A percentile compares a stretch with the other conserved stretches of the same genome.
Evolutionary conservation across 2,329 filamentous ascomycete species (phyloP).

Genomic region (Celoporthe dispersa): DNA sequence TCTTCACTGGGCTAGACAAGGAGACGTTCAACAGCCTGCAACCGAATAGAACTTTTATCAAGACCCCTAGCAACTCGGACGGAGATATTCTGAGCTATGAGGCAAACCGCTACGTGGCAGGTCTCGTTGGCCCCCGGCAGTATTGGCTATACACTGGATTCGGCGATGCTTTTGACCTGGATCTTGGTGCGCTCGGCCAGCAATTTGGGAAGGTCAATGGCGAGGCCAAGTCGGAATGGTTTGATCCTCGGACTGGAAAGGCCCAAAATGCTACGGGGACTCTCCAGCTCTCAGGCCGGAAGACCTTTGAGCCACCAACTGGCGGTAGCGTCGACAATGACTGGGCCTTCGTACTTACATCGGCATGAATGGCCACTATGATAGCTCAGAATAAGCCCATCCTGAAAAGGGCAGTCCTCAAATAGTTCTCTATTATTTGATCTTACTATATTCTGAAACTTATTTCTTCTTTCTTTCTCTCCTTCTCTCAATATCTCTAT

Average conservation of each 20-base stretch:
- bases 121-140: not conserved
- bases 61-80: not conserved
- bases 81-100: not conserved
- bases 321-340: constrained; percentile 8
- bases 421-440: not conserved
- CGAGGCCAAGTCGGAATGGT: not conserved
- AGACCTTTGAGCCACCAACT: constrained; percentile 12
- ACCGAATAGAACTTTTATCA: constrained; percentile 7
- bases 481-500: too few species aligned
- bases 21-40: constrained; percentile 1
- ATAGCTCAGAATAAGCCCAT: not conserved
- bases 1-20: constrained; percentile 1
- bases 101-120: constrained; percentile 13
- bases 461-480: too few species aligned
- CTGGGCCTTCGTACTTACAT: constrained; percentile 7
- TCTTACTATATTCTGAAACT: too few species aligned
- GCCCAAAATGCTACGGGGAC: not conserved
- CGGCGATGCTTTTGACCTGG: constrained; percentile 13
- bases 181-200: not conserved
- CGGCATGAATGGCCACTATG: not conserved
- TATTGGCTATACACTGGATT: constrained; percentile 36
- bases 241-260: constrained; percentile 3
- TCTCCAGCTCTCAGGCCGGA: not conserved
- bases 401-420: not conserved
- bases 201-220: not conserved